Evolutionary conservation across 495 filamentous ascomycete genomes (phyloP), one percentile per base, ranked within the genome.

Genomic region (Hypoxylon fragiforme): DNA sequence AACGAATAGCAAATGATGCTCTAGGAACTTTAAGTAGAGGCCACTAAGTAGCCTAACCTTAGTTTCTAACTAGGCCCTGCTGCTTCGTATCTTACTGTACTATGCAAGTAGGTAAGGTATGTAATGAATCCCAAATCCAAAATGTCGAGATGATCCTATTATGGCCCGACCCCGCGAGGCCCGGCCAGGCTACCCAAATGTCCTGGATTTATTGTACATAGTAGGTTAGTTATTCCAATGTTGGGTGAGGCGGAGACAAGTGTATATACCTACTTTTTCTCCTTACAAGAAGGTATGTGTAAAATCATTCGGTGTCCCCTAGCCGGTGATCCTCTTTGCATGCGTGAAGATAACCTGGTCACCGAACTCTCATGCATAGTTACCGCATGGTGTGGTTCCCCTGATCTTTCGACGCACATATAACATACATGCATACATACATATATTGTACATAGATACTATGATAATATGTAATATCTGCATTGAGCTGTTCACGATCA

Each of bases 111-210:
- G n/a, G n/a, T n/a, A n/a, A n/a, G n/a, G n/a, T n/a, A n/a, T n/a
- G n/a, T n/a, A n/a, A n/a, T n/a, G 49, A 28, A 35, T 49, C 30
- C 42, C 13, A 45, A 47, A 61, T 61, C 58, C 46, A 55, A 47
- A 61, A 48, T 51, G 28, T 31, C 38, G 22, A 21, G 7, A n/a
- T 13, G 6, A 34, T 34, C 5, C 9, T 8, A 8, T 20, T 34
- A 40, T 56, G 58, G 51, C 35, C 47, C 51, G 52, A 55, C 52
- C 57, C 46, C 47, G 37, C 42, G 52, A 48, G 58, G 15, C 51
- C 47, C 19, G 36, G 15, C 18, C 41, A 34, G 13, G 40, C 26
- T 9, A 9, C 9, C 4, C 9, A 4, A 9, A 28, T 4, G 4
- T 28, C 24, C 24, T 28, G 24, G 24, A n/a, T n/a, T n/a, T n/a